Conservation (phyloP, 2,329 filamentous ascomycete species). For the Simplicillium sp. region DNA sequence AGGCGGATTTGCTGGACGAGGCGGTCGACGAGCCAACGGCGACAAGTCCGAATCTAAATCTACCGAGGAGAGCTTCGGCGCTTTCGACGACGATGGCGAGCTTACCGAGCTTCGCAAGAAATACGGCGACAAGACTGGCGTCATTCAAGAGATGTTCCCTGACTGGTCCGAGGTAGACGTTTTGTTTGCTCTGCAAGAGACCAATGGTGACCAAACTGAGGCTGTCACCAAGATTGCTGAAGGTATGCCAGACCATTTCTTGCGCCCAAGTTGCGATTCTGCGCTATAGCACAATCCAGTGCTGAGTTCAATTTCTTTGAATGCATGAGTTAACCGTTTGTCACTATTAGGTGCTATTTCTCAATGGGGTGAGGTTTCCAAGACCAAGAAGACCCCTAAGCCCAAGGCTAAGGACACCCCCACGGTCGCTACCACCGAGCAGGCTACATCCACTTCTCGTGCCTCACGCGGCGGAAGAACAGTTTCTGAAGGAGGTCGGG, state of each 20-base stretch:
- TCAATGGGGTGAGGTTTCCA: constrained; percentile 78
- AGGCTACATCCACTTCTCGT: constrained; percentile 35
- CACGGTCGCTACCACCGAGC: constrained; percentile 38
- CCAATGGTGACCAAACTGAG: constrained; percentile 65
- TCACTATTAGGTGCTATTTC: constrained; percentile 56
- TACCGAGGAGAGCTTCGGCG: constrained; percentile 47
- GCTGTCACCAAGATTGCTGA: constrained; percentile 73
- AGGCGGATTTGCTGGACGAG: constrained; percentile 64
- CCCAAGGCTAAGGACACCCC: constrained; percentile 58
- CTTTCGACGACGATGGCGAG: constrained; percentile 76
- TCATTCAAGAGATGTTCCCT: constrained; percentile 87
- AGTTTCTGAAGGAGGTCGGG: constrained; percentile 52
- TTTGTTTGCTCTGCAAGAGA: constrained; percentile 85
- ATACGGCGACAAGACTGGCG: constrained; percentile 68
- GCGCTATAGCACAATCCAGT: background rate
- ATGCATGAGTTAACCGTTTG: constrained; percentile 13
- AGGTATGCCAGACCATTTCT: constrained; percentile 38
- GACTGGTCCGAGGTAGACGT: constrained; percentile 95
- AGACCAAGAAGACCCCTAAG: constrained; percentile 51
- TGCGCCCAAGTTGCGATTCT: background rate
- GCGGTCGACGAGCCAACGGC: constrained; percentile 68
- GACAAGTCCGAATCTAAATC: constrained; percentile 47
- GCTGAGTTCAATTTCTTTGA: background rate
- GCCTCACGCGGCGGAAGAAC: constrained; percentile 52
- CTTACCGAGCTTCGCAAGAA: constrained; percentile 86